Base-by-base conservation (phyloP, 2,329 filamentous ascomycete genomes). In the Fusarium devonianum region DNA sequence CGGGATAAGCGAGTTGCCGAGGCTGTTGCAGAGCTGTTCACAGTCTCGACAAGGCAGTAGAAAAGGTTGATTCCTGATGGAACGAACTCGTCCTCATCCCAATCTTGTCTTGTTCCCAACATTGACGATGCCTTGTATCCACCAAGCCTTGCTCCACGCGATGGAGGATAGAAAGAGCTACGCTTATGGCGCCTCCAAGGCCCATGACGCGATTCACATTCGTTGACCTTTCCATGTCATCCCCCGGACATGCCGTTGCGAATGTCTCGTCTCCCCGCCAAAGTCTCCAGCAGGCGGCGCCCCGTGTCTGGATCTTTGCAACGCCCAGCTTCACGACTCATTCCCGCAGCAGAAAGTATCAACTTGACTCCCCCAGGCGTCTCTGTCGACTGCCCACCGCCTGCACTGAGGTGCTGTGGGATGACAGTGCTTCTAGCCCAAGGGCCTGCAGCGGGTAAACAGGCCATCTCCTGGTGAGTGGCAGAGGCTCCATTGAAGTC, bases 371-470 rank as follows among this genome's bases (percentile, higher is more conserved):
- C n/a, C n/a, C n/a, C n/a, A n/a, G n/a, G 18, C 33, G 35, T 40
- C 13, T 42, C 40, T 51, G 37, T 44, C 40, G 56, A 51, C 44
- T 42, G 29, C 30, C 23, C 35, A 49, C 23, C 33, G 41, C 45
- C 55, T 58, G 50, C 56, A 55, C 55, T 46, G n/a, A n/a, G n/a
- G n/a, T n/a, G 33, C 46, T 35, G 52, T 60, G 51, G 51, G 51
- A 60, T 52, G 25, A 45, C 39, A 25, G 33, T 25, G 42, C 11
- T 16, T 43, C 22, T 26, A 9, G 13, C 26, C 35, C 14, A 8
- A 23, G 18, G 9, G 14, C 29, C 23, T 36, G 41, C 41, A 43
- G 22, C 23, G 23, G 50, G 44, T 51, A 44, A 41, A 34, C 49
- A 42, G 43, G 36, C 54, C 41, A 49, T 37, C 44, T 28, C 47